These are phyloP conservation scores for Cubamyces sp. DNA, from an alignment of 768 basidiomycete genomes.

Conservation along the genomic window DNA sequence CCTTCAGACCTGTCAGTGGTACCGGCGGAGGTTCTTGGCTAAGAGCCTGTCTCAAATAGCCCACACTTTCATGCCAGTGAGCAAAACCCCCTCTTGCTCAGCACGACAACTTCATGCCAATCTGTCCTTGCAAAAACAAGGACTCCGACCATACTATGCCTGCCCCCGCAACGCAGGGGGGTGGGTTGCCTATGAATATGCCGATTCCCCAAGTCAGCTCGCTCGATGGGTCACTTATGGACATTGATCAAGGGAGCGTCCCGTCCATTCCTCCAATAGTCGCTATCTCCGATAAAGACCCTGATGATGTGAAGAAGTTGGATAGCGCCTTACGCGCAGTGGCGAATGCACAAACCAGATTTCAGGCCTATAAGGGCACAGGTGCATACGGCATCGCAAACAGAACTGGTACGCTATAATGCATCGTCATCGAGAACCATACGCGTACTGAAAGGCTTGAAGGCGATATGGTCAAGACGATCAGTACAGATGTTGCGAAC, in stretches of 20 bases:
- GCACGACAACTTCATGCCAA: background rate
- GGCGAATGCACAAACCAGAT: conserved; percentile 1
- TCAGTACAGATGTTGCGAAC: conserved; percentile 2
- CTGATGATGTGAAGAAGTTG: background rate
- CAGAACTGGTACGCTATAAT: conserved; percentile 7
- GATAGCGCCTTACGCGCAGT: conserved; percentile 1
- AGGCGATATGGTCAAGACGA: conserved; percentile 6
- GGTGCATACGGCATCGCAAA: background rate
- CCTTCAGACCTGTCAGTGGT: no score
- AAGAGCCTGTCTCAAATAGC: background rate
- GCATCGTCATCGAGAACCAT: background rate
- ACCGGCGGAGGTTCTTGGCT: no score
- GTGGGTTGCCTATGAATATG: background rate
- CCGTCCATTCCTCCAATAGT: background rate
- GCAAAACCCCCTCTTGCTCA: no score
- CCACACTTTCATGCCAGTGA: no score
- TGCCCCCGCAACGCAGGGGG: background rate
- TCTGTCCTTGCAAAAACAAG: conserved; percentile 3
- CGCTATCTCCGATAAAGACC: background rate
- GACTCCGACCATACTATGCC: conserved; percentile 1
- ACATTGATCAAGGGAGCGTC: background rate
- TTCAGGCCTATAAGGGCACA: conserved; percentile 3
- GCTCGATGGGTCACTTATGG: background rate
- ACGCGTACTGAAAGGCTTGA: background rate
- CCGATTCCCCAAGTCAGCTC: background rate